Base-by-base conservation (phyloP, 495 filamentous ascomycete genomes). In the Niebla homalea region DNA sequence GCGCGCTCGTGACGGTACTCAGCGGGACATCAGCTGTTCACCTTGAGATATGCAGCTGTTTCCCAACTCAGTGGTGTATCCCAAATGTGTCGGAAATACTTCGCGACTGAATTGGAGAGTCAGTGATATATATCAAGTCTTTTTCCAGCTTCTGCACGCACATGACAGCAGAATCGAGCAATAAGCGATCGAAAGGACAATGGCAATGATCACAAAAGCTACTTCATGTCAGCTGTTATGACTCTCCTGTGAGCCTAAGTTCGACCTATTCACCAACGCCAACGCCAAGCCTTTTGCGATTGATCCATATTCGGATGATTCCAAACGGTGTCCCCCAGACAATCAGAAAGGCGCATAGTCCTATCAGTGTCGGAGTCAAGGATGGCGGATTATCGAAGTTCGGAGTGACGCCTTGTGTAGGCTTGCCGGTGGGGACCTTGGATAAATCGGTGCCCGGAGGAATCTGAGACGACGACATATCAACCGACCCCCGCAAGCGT, bases 211-310 rank as follows among this genome's bases (percentile, higher is more conserved):
- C 43, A 55, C 55, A 48, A 42, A 21, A 29, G 23, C 52, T 45
- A 10, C 15, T 47, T 29, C 6, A 23, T 35, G 12, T 49, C 42
- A 36, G 39, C 22, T n/a, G 10, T 50, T 37, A 38, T 23, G 22
- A 18, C 39, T 35, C 19, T 38, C 19, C 22, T 46, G 2, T 43
- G 14, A 10, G 6, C 36, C 35, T 29, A 40, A 49, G 43, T 2
- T 48, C 18, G 22, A 40, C 11, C 15, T 25, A 22, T 26, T 25
- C 26, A 35, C 53, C 47, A 15, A 29, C 19, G 23, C 42, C 36
- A 16, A 58, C 62, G 56, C 36, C 62, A 57, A 56, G 63, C 60
- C 21, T 46, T 7, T 41, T 62, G 56, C 51, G 58, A 57, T 32
- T 54, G 20, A 21, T 10, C 19, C 23, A 46, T 20, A 46, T 54